These are phyloP conservation scores for Cenchrus purpureus DNA, from an alignment of 176 grass and related monocot genomes.

Conservation along the genomic window DNA sequence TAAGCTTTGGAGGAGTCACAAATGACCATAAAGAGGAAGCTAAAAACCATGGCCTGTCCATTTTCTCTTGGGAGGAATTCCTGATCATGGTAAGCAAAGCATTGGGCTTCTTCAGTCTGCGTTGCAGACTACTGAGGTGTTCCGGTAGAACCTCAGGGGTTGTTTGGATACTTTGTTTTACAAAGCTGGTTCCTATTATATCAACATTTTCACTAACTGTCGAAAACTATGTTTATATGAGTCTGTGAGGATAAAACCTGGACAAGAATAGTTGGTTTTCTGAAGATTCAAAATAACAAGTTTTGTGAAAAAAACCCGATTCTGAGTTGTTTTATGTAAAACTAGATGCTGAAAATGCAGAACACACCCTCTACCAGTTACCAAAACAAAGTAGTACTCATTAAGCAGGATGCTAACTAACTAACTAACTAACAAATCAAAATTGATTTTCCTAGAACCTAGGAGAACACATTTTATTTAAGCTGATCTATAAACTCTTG, in stretches of 20 bases:
- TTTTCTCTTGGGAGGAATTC: conserved; percentile 95
- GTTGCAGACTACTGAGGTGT: neutral
- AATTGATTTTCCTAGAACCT: too few species aligned
- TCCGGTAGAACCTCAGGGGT: neutral
- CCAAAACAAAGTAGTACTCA: too few species aligned
- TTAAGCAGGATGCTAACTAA: too few species aligned
- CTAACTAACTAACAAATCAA: too few species aligned
- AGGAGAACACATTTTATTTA: too few species aligned
- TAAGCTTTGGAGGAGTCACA: conserved; percentile 91
- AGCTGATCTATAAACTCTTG: too few species aligned
- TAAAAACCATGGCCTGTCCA: conserved; percentile 63
- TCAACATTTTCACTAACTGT: neutral
- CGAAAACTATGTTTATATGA: neutral
- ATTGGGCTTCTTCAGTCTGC: neutral
- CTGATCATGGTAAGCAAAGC: conserved; percentile 62
- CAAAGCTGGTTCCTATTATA: neutral
- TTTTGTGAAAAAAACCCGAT: too few species aligned
- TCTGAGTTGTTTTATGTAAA: too few species aligned
- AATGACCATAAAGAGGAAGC: conserved; percentile 74
- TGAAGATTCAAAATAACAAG: too few species aligned
- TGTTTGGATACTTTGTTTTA: neutral
- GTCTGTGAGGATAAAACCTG: neutral
- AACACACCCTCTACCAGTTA: too few species aligned
- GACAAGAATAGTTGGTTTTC: neutral
- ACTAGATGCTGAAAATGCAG: too few species aligned